phyloP scores from a whole-genome alignment of 495 filamentous ascomycete species.

The Tetracladium setigerum region DNA sequence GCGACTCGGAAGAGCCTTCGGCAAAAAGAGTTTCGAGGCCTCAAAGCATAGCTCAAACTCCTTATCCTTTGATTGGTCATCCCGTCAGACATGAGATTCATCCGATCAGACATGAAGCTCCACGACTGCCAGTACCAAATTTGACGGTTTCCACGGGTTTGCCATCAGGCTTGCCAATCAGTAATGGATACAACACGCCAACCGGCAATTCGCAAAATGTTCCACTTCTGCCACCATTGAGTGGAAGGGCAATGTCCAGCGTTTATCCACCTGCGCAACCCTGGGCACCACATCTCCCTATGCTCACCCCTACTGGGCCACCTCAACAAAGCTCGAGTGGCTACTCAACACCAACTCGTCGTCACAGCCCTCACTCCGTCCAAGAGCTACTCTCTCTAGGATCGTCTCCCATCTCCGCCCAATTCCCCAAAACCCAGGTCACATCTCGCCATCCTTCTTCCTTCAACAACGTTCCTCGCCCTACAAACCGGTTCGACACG shows the following conservation, averaged over 20 bases:
- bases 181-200: slow-evolving; percentile 15
- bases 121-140: slow-evolving; percentile 52
- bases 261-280: slow-evolving; percentile 40
- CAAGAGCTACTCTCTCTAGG: slow-evolving; percentile 23
- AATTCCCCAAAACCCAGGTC: slow-evolving; percentile 42
- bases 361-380: slow-evolving; percentile 20
- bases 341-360: slow-evolving; percentile 27
- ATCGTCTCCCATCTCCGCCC: slow-evolving; percentile 44
- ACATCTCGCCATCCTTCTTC: slow-evolving; percentile 49
- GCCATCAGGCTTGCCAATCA: slow-evolving; percentile 25
- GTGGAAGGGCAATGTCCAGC: slow-evolving; percentile 50
- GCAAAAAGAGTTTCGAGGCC: slow-evolving; percentile 51
- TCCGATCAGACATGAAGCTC: slow-evolving; percentile 17
- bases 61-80: slow-evolving; percentile 11
- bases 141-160: slow-evolving; percentile 36
- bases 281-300: slow-evolving; percentile 30
- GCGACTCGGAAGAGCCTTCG: slow-evolving; percentile 50
- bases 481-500: slow-evolving; percentile 82
- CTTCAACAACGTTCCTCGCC: slow-evolving; percentile 67
- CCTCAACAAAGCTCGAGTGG: slow-evolving; percentile 7
- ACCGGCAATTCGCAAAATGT: slow-evolving; percentile 13
- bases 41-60: slow-evolving; percentile 1
- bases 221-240: slow-evolving; percentile 39
- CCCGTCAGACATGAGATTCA: slow-evolving; percentile 7
- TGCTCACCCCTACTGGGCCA: slow-evolving; percentile 22